phyloP scores from a whole-genome alignment of 305 asterid species.

The Fraxinus latifolia region DNA sequence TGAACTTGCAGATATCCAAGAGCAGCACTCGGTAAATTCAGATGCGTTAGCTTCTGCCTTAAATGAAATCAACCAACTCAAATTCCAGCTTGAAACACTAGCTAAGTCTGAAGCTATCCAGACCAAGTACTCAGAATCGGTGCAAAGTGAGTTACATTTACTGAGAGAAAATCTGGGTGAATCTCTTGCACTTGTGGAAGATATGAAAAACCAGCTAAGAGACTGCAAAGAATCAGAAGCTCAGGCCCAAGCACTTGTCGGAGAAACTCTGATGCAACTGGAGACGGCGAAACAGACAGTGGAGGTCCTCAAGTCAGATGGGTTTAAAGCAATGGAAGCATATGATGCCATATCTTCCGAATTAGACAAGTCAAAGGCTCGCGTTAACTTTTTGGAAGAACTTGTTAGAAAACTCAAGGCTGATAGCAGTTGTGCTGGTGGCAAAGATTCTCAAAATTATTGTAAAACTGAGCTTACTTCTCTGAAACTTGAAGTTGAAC shows the following conservation, averaged over 20 bases:
- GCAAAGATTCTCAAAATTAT: conserved; percentile 18
- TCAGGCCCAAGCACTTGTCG: conserved; percentile 42
- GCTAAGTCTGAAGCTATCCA: conserved; percentile 51
- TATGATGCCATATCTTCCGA: conserved; percentile 43
- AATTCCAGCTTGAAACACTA: conserved; percentile 49
- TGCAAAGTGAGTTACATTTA: conserved; percentile 42
- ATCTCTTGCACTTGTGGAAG: conserved; percentile 49
- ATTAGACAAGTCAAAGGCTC: conserved; percentile 62
- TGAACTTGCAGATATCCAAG: conserved; percentile 40
- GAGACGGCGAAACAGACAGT: conserved; percentile 60
- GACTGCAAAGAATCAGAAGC: conserved; percentile 59
- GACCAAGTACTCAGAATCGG: conserved; percentile 43
- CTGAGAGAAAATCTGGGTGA: conserved; percentile 55
- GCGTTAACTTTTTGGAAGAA: conserved; percentile 44
- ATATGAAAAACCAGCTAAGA: conserved; percentile 48
- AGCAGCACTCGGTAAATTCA: conserved; percentile 43
- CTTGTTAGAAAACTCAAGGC: conserved; percentile 53
- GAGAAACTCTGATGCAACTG: conserved; percentile 61
- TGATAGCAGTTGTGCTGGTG: conserved; percentile 23
- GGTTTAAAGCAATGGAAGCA: conserved; percentile 45
- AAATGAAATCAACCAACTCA: conserved; percentile 52
- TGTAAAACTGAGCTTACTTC: conserved; percentile 14
- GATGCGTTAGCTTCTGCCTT: conserved; percentile 57
- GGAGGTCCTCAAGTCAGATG: conserved; percentile 49
- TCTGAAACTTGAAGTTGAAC: conserved; percentile 43